phyloP scores from a whole-genome alignment of 2,329 filamentous ascomycete species.

The Colletotrichum tropicale region DNA sequence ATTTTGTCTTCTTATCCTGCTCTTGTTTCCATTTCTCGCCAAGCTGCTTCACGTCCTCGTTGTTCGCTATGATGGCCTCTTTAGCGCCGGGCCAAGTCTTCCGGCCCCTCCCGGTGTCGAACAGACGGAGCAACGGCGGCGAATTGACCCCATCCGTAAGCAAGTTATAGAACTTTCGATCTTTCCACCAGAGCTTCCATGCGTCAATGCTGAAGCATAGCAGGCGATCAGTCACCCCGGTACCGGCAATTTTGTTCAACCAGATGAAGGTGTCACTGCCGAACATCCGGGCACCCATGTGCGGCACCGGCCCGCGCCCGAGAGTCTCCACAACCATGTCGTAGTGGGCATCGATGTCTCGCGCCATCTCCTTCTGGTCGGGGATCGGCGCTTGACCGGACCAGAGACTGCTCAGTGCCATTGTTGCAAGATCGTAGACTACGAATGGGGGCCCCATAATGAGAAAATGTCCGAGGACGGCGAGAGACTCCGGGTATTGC shows the following conservation, averaged over 20 bases:
- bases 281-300: constrained; percentile 27
- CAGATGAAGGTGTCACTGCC: constrained; percentile 32
- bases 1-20: background rate
- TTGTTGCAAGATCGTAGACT: constrained; percentile 31
- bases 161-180: constrained; percentile 43
- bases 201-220: constrained; percentile 40
- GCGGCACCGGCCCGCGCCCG: constrained; percentile 26
- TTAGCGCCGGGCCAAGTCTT: constrained; percentile 43
- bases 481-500: constrained; percentile 34
- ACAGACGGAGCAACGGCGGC: constrained; percentile 43
- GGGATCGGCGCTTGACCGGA: constrained; percentile 26
- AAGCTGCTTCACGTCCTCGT: constrained; percentile 24
- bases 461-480: constrained; percentile 30
- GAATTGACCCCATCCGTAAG: constrained; percentile 43
- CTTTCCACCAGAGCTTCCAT: constrained; percentile 48
- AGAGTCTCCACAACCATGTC: constrained; percentile 23
- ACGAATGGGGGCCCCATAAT: constrained; percentile 29
- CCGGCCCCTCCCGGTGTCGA: constrained; percentile 41
- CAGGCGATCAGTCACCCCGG: constrained; percentile 42
- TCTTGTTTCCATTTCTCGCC: background rate
- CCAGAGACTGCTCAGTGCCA: constrained; percentile 33
- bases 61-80: constrained; percentile 31
- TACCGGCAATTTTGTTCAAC: constrained; percentile 46
- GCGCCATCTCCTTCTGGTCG: constrained; percentile 23
- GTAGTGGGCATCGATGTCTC: constrained; percentile 33